Evolutionary conservation across 148 eudicot genomes (phyloP).

Genomic region (Euryodendron excelsum): DNA sequence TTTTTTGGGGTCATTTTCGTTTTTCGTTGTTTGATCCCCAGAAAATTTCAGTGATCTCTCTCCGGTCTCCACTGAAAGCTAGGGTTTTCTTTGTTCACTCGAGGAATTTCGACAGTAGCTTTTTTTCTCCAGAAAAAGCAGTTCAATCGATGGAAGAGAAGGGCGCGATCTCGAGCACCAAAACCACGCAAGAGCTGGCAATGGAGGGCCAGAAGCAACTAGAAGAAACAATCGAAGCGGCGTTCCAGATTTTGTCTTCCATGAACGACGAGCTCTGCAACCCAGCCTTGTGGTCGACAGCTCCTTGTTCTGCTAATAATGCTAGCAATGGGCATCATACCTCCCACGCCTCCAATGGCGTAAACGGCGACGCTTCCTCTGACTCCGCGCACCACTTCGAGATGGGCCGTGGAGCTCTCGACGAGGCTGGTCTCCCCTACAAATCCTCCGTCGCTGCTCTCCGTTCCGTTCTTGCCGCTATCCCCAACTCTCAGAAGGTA

Average conservation of each 20-base stretch:
- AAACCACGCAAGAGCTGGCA: constrained; percentile 59
- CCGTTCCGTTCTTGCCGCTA: constrained; percentile 59
- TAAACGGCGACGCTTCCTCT: constrained; percentile 46
- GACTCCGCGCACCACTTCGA: constrained; percentile 56
- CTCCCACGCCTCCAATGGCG: constrained; percentile 24
- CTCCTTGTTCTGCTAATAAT: constrained; percentile 16
- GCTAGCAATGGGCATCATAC: constrained; percentile 12
- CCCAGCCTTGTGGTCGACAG: constrained; percentile 70
- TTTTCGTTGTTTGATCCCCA: no score
- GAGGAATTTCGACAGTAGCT: neutral
- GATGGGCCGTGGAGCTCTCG: constrained; percentile 85
- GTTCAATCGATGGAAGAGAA: constrained; percentile 46
- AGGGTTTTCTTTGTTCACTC: neutral
- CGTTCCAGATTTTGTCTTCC: constrained; percentile 70
- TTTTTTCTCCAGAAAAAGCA: no score
- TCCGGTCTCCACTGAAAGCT: neutral
- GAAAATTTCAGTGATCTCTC: no score
- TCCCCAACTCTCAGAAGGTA: constrained; percentile 63
- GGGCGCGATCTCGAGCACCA: neutral
- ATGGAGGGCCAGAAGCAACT: constrained; percentile 75
- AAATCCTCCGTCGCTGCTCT: constrained; percentile 69
- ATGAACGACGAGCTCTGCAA: constrained; percentile 97
- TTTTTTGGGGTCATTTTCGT: no score
- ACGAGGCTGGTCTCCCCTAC: constrained; percentile 70
- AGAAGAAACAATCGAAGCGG: constrained; percentile 79